These are phyloP conservation scores for Quercus agrifolia DNA, from an alignment of 306 rosid species.

Conservation along the genomic window DNA sequence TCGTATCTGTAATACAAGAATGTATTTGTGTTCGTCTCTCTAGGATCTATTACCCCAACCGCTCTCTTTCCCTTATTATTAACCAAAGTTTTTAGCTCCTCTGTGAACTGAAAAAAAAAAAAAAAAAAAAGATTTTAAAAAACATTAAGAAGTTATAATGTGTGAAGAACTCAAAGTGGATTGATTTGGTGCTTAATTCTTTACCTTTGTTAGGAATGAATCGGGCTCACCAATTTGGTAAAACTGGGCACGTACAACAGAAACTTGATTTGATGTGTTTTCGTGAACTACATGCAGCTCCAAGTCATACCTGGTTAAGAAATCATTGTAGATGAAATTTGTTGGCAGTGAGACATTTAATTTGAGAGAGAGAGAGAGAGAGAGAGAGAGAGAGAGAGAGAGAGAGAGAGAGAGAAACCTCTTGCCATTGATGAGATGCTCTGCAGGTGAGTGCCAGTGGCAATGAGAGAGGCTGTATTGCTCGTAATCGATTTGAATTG, in stretches of 20 bases:
- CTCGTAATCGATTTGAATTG: conserved; percentile 42
- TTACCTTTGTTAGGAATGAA: conserved; percentile 47
- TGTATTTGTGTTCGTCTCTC: conserved; percentile 24
- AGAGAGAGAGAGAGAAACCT: conserved; percentile 31
- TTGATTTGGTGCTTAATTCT: too few relatives aligned
- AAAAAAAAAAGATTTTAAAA: background rate
- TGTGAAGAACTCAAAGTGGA: too few relatives aligned
- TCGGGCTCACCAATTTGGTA: conserved; percentile 49
- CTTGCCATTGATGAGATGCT: conserved; percentile 59
- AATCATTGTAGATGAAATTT: background rate
- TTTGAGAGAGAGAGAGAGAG: background rate
- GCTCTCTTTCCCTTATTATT: conserved; percentile 18
- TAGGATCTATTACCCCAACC: conserved; percentile 49
- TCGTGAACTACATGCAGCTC: conserved; percentile 74
- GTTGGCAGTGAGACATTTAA: background rate
- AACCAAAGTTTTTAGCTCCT: conserved; percentile 23
- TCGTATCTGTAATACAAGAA: conserved; percentile 52
- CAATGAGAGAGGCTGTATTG: conserved; percentile 47
- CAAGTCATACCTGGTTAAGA: conserved; percentile 46
- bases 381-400: background rate
- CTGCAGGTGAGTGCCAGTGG: conserved; percentile 81
- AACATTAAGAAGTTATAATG: background rate
- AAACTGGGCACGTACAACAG: conserved; percentile 44
- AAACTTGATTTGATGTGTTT: conserved; percentile 21
- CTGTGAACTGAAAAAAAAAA: conserved; percentile 38